Conservation (phyloP, 2,329 filamentous ascomycete species). For the Cytospora leucostoma region DNA sequence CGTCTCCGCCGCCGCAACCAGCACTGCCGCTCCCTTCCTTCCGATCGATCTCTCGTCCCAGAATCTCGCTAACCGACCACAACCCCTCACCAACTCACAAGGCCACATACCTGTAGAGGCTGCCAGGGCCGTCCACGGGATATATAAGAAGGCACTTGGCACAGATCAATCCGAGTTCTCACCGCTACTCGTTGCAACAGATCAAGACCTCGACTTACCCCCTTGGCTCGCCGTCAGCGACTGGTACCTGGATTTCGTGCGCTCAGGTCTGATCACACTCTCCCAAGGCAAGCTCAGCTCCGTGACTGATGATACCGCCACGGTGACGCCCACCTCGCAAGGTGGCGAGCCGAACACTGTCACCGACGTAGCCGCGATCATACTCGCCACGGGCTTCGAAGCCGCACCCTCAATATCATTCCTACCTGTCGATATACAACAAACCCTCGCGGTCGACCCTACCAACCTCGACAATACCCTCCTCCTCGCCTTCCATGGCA, state of each 20-base stretch:
- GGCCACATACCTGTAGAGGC: constrained; percentile 63
- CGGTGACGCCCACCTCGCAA: constrained; percentile 31
- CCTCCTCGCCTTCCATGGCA: constrained; percentile 68
- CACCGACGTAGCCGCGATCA: constrained; percentile 62
- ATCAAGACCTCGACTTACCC: constrained; percentile 49
- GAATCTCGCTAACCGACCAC: constrained; percentile 64
- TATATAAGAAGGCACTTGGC: constrained; percentile 51
- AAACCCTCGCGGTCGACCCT: constrained; percentile 59
- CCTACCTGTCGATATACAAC: constrained; percentile 57
- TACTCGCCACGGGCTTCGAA: constrained; percentile 77
- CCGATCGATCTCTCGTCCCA: constrained; percentile 74
- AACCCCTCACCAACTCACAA: constrained; percentile 61
- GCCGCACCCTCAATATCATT: constrained; percentile 65
- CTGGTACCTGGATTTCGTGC: constrained; percentile 72
- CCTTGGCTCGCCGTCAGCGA: constrained; percentile 71
- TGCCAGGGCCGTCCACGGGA: constrained; percentile 55
- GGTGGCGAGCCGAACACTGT: constrained; percentile 39
- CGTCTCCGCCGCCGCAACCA: constrained; percentile 56
- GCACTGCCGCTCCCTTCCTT: constrained; percentile 61
- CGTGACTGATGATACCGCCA: constrained; percentile 41
- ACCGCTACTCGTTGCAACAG: constrained; percentile 42
- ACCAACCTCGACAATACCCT: constrained; percentile 59
- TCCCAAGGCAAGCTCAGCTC: constrained; percentile 50
- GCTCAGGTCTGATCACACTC: constrained; percentile 60
- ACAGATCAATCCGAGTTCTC: constrained; percentile 57